A percentile compares a stretch with the other conserved stretches of the same genome.
Conservation (phyloP, 768 basidiomycete genomes). For the Cyathus striatus region DNA sequence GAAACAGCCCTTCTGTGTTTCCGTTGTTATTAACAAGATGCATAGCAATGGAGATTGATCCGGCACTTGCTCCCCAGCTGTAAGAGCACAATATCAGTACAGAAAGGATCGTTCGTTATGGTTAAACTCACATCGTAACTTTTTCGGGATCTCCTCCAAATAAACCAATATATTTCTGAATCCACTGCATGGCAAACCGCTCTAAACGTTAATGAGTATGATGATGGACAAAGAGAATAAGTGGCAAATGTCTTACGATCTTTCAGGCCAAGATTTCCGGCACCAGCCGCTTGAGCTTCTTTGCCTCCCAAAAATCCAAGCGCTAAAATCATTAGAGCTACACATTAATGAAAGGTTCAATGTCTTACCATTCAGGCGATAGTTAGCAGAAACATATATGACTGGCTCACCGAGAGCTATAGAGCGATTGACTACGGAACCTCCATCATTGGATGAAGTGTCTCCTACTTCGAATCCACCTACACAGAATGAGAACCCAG, state of each 20-base stretch:
- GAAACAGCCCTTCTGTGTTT: constrained; percentile 26
- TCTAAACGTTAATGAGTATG: constrained; percentile 17
- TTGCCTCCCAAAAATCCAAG: constrained; percentile 36
- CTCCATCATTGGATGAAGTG: constrained; percentile 14
- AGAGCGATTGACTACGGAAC: constrained; percentile 22
- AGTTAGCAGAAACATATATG: constrained; percentile 32
- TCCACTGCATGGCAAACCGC: constrained; percentile 45
- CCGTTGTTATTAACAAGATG: constrained; percentile 30
- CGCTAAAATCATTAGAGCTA: constrained; percentile 8
- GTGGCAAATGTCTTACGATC: constrained; percentile 35
- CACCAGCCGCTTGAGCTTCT: constrained; percentile 28
- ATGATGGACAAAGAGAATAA: neutral
- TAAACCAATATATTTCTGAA: constrained; percentile 42
- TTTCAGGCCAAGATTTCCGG: constrained; percentile 43
- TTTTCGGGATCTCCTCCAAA: constrained; percentile 50
- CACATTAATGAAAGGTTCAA: neutral
- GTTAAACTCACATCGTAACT: constrained; percentile 32
- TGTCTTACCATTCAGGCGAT: constrained; percentile 27
- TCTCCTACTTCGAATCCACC: constrained; percentile 29
- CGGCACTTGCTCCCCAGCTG: constrained; percentile 42
- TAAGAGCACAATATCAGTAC: too few species aligned
- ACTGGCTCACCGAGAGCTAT: constrained; percentile 23
- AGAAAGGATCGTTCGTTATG: neutral
- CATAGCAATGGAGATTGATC: constrained; percentile 34
- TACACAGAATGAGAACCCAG: constrained; percentile 4